These are phyloP conservation scores for Diversispora epigaea DNA, from an alignment of 192 early-diverging fungal genomes.

Conservation along the genomic window DNA sequence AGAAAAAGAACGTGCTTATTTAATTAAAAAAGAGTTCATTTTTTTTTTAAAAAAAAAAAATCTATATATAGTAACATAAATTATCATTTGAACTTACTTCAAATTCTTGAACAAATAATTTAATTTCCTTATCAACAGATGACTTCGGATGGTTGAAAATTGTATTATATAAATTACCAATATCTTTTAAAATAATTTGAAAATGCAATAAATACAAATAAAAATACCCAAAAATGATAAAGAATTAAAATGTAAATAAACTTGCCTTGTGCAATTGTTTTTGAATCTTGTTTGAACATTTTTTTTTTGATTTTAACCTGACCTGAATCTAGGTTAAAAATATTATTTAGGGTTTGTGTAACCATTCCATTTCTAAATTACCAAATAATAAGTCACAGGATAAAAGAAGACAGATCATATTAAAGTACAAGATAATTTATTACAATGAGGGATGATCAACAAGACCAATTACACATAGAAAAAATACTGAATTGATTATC, in stretches of 20 bases:
- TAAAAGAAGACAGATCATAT: no score
- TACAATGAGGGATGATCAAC: no score
- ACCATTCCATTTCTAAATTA: no score
- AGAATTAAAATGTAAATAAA: neutral
- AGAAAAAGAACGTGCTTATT: no score
- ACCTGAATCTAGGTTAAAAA: no score
- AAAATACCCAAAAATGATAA: neutral
- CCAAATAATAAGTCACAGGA: no score
- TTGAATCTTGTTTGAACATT: neutral
- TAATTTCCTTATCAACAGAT: slow-evolving; percentile 10
- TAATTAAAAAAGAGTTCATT: no score
- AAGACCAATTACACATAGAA: no score
- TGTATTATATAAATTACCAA: slow-evolving; percentile 12
- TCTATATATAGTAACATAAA: neutral
- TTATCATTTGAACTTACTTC: neutral
- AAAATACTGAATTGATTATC: no score
- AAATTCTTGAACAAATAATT: slow-evolving; percentile 19
- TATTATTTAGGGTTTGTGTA: no score
- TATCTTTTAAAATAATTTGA: slow-evolving; percentile 2
- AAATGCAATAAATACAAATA: neutral
- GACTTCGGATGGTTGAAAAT: slow-evolving; percentile 27
- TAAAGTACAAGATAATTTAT: no score
- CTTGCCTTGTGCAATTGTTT: neutral
- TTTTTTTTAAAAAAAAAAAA: neutral
- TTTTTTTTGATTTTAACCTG: neutral